Percentiles rank a stretch among this genome's conserved stretches.
phyloP scores from a whole-genome alignment of 2,329 filamentous ascomycete species.

The Xylaria multiplex region DNA sequence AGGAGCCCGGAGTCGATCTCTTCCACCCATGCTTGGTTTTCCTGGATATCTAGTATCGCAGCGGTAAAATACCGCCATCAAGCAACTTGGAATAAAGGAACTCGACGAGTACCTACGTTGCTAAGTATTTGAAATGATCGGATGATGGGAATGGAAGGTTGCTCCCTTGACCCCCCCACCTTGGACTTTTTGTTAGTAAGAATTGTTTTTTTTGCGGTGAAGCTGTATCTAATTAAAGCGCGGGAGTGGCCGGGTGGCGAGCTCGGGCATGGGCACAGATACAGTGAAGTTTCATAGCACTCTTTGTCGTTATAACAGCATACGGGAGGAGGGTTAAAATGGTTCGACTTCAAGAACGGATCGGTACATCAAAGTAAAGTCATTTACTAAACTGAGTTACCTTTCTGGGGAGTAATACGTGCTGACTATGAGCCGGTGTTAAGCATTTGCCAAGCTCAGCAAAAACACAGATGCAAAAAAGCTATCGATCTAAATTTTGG shows the following conservation, averaged over 20 bases:
- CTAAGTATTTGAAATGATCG: slow-evolving; percentile 26
- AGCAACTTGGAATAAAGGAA: slow-evolving; percentile 12
- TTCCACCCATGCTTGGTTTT: slow-evolving; percentile 27
- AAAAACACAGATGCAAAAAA: slow-evolving; percentile 6
- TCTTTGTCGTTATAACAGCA: slow-evolving; percentile 3
- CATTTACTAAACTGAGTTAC: slow-evolving; percentile 10
- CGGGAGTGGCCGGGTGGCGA: slow-evolving; percentile 19
- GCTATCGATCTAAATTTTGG: slow-evolving; percentile 10
- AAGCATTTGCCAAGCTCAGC: slow-evolving; percentile 26
- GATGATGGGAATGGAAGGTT: slow-evolving; percentile 17
- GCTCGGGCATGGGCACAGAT: slow-evolving; percentile 10
- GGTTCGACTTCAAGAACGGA: neutral
- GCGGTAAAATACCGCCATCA: slow-evolving; percentile 6
- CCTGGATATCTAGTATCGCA: slow-evolving; percentile 1
- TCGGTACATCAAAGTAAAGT: neutral
- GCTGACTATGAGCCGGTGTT: slow-evolving; percentile 7
- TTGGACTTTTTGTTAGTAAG: slow-evolving; percentile 18
- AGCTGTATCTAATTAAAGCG: slow-evolving; percentile 36
- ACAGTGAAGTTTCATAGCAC: slow-evolving; percentile 18
- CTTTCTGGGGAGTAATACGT: neutral
- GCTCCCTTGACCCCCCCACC: slow-evolving; percentile 20
- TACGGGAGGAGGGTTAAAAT: slow-evolving; percentile 1
- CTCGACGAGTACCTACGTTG: slow-evolving; percentile 4
- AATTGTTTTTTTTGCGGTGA: slow-evolving; percentile 35
- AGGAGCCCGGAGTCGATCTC: slow-evolving; percentile 36